Evolutionary conservation across 495 filamentous ascomycete genomes (phyloP), one percentile per base, ranked within the genome.

Genomic region (Daldinia loculata): DNA sequence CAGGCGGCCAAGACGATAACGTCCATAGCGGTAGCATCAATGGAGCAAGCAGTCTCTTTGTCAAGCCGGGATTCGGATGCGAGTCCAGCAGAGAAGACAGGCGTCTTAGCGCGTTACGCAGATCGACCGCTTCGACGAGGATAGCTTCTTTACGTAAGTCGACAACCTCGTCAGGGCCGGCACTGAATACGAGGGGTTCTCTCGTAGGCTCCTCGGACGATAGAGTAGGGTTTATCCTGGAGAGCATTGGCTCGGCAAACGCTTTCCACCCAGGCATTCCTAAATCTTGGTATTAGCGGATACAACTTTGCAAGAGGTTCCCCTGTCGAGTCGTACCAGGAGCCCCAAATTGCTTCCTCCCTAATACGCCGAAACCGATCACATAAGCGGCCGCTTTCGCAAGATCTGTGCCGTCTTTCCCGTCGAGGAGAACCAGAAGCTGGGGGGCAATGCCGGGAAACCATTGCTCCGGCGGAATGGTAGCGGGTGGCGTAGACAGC

Each of bases 31-130:
- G 85, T n/a, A 91, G 80, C 24, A 91, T 75, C 41, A 92, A 78
- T 0, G 88, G 91, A 34, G 82, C 79, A 6, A 94, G 76, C 4
- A 94, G 77, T 63, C 92, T 84, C 74, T 89, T 93, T 17, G 88
- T 85, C n/a, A 95, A 80, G 1, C 88, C 88, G 3, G 91, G 90
- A 67, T 93, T 90, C 0, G 91, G 89, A 77, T 92, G 91, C 11
- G 91, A 89, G 27, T 86, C 78, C 2, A 89, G 72, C 6, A 95
- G 76, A 6, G 81, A 79, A 32, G 80, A 81, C 6, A 95, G 67
- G 15, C 91, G 85, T 19, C 82, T 78, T 7, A 95, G 58, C 6
- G 88, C 86, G 17, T 71, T 72, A 38, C 71, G 72, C 9, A 90
- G 69, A 6, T 85, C 82, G 26, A 70, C 61, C 9, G 82, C 75